Conservation (phyloP, 2,329 filamentous ascomycete genomes). For the Colletotrichum tamarilloi region DNA sequence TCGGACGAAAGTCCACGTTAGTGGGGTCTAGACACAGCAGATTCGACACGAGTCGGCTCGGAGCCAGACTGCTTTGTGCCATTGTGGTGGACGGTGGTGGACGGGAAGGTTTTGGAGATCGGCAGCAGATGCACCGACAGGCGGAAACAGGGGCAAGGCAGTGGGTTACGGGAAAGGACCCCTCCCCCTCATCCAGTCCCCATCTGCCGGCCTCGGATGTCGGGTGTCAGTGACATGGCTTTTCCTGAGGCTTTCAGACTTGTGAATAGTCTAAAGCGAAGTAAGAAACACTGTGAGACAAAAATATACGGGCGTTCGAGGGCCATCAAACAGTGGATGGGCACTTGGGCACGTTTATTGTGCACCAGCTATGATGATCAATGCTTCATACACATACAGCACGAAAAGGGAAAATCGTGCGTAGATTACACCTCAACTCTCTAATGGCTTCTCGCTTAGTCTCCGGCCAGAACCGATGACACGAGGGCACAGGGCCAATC, state of each 20-base stretch:
- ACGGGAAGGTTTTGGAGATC: conserved; percentile 26
- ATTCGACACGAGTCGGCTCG: background rate
- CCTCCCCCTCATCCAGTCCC: background rate
- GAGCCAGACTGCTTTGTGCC: conserved; percentile 1
- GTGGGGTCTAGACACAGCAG: conserved; percentile 11
- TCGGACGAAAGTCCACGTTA: conserved; percentile 11
- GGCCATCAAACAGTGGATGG: no score
- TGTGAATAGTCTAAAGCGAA: background rate
- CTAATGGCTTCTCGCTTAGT: background rate
- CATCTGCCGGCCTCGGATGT: conserved; percentile 1
- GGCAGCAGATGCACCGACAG: conserved; percentile 31
- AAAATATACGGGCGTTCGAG: no score
- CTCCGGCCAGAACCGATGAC: background rate
- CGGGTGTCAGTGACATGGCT: background rate
- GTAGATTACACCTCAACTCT: no score
- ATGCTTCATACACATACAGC: no score
- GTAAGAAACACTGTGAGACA: background rate
- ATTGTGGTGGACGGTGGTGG: background rate
- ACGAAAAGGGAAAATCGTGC: no score
- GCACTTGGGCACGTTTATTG: no score
- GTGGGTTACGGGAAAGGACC: background rate
- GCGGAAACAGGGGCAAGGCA: conserved; percentile 5
- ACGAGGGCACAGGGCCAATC: background rate
- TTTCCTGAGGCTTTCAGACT: background rate
- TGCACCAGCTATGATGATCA: no score